Base-by-base conservation (phyloP, 1,284 basidiomycete species). In the Coniferiporia weirii region DNA sequence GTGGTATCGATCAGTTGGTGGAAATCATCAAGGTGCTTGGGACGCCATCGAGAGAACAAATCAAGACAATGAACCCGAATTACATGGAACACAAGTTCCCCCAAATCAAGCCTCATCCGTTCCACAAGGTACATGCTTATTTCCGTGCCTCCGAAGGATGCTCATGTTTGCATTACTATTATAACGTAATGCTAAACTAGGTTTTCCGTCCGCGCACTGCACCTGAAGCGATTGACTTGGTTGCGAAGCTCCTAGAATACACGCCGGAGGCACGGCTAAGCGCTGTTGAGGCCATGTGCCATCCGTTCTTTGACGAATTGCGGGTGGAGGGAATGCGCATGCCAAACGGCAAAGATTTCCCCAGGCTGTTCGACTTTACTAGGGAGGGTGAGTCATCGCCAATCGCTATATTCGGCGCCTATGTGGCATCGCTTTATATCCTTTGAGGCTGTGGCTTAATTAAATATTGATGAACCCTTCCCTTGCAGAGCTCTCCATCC, bases 31-130 rank as follows among this genome's bases (percentile, higher is more conserved):
- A 99, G 77, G 95, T 99, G 47, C 85, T 99, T 63, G 96, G 96
- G 19, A 99, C 97, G 20, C 96, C 96, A 0, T 96, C 96, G 60
- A 82, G 96, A 67, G 97, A 99, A 72, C 97, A 99, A 76, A 99
- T 99, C 84, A 98, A 98, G 88, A 98, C 97, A 66, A 99, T 99
- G 96, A 99, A 99, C 76, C 96, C 97, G 54, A 96, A 96, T 78
- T 99, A 99, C 78, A 99, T 99, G 97, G 97, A 99, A 74, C 96
- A 99, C 85, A 98, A 98, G 76, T 99, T 99, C 82, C 96, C 96
- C 7, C 96, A 99, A 76, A 99, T 99, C 80, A 96, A 97, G 73
- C 94, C 95, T 43, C 93, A 97, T 71, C 93, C 93, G 0, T 95
- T 95, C 80, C 89, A 87, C 69, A 95, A 95, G 83, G 90, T 89